A percentile compares a stretch with the other conserved stretches of the same genome.
Conservation (phyloP, 2,329 filamentous ascomycete species). For the Scolecobasidium constrictum region DNA sequence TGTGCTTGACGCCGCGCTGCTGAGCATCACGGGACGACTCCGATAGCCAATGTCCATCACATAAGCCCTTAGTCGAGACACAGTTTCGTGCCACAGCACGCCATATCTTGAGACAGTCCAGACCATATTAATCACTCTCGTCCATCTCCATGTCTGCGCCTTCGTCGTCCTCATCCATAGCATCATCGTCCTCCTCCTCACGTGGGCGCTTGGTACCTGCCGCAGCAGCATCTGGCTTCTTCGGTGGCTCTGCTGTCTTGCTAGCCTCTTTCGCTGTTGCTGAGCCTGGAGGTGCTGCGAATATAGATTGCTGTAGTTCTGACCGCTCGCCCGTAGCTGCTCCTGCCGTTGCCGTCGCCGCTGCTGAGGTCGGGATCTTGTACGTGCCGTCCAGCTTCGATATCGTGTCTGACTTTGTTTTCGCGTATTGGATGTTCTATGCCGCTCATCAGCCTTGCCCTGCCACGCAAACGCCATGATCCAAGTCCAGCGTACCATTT, state of each 20-base stretch:
- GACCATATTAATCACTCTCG: conserved; percentile 6
- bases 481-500: conserved; percentile 58
- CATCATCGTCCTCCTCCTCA: conserved; percentile 9
- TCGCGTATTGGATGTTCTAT: conserved; percentile 85
- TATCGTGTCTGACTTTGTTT: conserved; percentile 77
- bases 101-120: too few species aligned
- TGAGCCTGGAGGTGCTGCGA: conserved; percentile 4
- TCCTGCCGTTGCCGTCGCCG: conserved; percentile 1
- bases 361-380: conserved; percentile 46
- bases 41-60: too few species aligned
- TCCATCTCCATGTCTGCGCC: conserved; percentile 8
- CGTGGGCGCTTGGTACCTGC: conserved; percentile 2
- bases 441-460: conserved; percentile 9
- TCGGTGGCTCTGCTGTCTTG: conserved; percentile 5
- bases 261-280: conserved; percentile 3
- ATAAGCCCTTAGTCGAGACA: too few species aligned
- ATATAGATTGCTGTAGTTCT: conserved; percentile 9
- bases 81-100: too few species aligned
- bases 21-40: too few species aligned
- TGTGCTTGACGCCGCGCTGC: too few species aligned
- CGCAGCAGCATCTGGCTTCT: conserved; percentile 1
- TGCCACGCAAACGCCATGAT: neutral
- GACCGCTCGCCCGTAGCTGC: conserved; percentile 1
- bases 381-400: conserved; percentile 89
- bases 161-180: conserved; percentile 6